Evolutionary conservation across 192 early-diverging fungal genomes (phyloP), one percentile per base, ranked within the genome.

Genomic region (Backusella parvicylindrica): DNA sequence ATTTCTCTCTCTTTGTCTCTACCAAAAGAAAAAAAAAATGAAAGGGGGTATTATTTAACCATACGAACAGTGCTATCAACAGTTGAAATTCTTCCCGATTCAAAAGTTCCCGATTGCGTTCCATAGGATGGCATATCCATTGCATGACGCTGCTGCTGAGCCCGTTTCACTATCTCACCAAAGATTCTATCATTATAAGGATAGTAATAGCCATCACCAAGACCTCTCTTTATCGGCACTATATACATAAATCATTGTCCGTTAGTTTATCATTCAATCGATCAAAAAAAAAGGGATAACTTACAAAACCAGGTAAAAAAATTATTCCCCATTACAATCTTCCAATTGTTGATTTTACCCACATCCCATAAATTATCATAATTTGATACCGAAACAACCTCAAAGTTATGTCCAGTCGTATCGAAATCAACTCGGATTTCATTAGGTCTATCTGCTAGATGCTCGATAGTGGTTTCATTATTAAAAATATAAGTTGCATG

Each of bases 391-490:
- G 77, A 69, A 1, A 85, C 84, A 32, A 85, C 77, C 70, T 79
- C 72, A 60, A 75, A 73, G 23, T 65, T 36, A 33, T 79, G 77
- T 50, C 81, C 82, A 16, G 72, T 77, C 1, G 72, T 63, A 31
- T 84, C 63, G 64, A 83, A 84, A 31, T 85, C 84, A 16, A 87
- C 63, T 16, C 78, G 67, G n/a, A 83, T 79, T 13, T 85, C 79
- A 1, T 78, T 49, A 1, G 38, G 50, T 11, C 84, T 79, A 23
- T 79, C 82, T 28, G 63, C 35, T 21, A 86, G 76, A 40, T 79
- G 73, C 49, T 88, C 86, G 30, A 88, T 88, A 0, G 86, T 88
- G 0, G 86, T 86, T 18, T 75, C 65, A 69, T 88, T 88, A 23
- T 77, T 35, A 0, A 86, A 47, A 31, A 88, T 88, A 64, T 86